Evolutionary conservation across 768 basidiomycete genomes (phyloP), one percentile per base, ranked within the genome.

Genomic region (Pisolithus albus): DNA sequence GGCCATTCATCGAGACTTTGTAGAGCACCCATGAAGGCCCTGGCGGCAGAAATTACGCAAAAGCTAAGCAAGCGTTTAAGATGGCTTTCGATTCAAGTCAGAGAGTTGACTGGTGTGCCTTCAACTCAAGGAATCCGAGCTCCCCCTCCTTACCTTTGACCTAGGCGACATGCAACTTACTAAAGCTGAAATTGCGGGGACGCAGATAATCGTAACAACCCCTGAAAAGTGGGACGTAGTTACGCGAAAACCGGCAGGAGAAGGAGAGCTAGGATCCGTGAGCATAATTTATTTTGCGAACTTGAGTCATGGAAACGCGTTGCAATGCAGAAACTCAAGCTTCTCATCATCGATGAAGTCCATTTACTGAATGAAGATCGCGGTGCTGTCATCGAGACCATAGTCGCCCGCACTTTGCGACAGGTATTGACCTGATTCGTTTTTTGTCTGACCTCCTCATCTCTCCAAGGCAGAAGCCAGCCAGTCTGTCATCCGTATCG

Each of bases 171-270:
- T 98, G 94, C 96, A 98, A 66, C 70, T 99, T 65, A 92, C 96
- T 15, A 87, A 88, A 66, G 78, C 83, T 36, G 95, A 98, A 70
- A 93, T 99, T 53, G 86, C 88, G 1, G 83, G 88, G 67, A 98
- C 96, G 9, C 95, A 97, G 63, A 86, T 99, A 42, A 98, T 99
- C 52, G 93, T 99, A 7, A 99, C 96, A 2, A 99, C 96, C 1
- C 96, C 96, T 0, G 96, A 99, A 66, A 99, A 99, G 67, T 99
- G 96, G 96, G 96, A 98, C 59, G 96, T 99, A 0, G 96, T 99
- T 3, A 99, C 96, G 8, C 75, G 96, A 55, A 98, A 96, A 65
- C 92, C 95, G 1, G 92, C 88, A 1, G 93, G 94, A 7, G 96
- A 98, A 71, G 95, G 93, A 11, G 94, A 98, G 64, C 73, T 98